phyloP scores from a whole-genome alignment of 2,329 filamentous ascomycete species.

The Xylariales sp. region DNA sequence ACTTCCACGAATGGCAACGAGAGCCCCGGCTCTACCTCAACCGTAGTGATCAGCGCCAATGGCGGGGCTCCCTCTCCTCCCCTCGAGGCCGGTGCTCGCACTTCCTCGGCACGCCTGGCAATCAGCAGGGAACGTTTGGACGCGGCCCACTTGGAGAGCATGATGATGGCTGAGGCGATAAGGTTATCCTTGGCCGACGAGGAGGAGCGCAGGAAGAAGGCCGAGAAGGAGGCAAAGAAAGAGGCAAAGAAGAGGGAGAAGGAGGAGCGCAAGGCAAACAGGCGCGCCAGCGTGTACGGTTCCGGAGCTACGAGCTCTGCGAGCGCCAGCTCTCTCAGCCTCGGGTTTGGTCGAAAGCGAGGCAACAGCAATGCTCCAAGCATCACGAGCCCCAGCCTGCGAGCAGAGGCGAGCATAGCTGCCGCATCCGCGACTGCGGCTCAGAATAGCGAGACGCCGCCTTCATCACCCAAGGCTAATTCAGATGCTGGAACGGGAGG shows the following conservation, averaged over 20 bases:
- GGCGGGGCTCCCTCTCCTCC: slow-evolving; percentile 12
- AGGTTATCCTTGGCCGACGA: slow-evolving; percentile 85
- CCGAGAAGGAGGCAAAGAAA: slow-evolving; percentile 76
- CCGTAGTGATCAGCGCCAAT: slow-evolving; percentile 16
- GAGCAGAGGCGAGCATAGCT: slow-evolving; percentile 50
- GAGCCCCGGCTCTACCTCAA: slow-evolving; percentile 18
- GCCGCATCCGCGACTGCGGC: slow-evolving; percentile 31
- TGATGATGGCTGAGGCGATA: slow-evolving; percentile 99
- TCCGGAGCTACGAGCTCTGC: slow-evolving; percentile 37
- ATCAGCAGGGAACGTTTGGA: slow-evolving; percentile 21
- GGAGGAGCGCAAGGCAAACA: slow-evolving; percentile 78
- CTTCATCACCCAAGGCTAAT: slow-evolving; percentile 14
- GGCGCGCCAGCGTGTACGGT: slow-evolving; percentile 53
- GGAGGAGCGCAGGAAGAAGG: slow-evolving; percentile 83
- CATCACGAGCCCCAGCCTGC: slow-evolving; percentile 31
- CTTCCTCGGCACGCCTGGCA: slow-evolving; percentile 21
- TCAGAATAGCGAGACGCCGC: slow-evolving; percentile 22
- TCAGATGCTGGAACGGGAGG: slow-evolving; percentile 29
- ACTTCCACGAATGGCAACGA: slow-evolving; percentile 27
- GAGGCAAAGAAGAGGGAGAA: slow-evolving; percentile 81
- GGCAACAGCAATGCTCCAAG: slow-evolving; percentile 51
- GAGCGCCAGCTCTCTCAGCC: slow-evolving; percentile 61
- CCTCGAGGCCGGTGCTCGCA: slow-evolving; percentile 28
- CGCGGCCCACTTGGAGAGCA: slow-evolving; percentile 76
- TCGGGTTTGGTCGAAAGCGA: slow-evolving; percentile 54